phyloP scores from a whole-genome alignment of 495 filamentous ascomycete species.

The Diplogelasinospora grovesii region DNA sequence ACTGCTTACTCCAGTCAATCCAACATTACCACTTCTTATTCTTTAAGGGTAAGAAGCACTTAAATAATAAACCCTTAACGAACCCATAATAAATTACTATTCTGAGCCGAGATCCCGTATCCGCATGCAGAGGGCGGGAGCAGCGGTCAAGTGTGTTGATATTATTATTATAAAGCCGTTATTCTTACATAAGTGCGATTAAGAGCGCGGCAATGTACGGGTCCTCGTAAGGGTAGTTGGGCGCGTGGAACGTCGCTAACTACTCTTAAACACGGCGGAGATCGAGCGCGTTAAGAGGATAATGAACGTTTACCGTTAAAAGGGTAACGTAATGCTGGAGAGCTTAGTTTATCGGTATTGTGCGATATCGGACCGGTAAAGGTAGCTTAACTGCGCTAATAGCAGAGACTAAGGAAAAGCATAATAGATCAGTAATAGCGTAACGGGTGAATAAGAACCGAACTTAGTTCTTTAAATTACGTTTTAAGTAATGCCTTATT shows the following conservation, averaged over 20 bases:
- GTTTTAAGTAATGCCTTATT: no score
- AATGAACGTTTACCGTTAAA: no score
- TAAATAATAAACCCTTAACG: no score
- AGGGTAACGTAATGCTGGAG: not conserved
- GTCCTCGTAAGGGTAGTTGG: not conserved
- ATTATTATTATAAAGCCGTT: not conserved
- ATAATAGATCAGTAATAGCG: not conserved
- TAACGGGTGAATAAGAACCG: not conserved
- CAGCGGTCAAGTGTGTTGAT: not conserved
- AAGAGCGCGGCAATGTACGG: slow-evolving; percentile 1
- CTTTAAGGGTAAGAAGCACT: no score
- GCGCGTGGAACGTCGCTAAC: not conserved
- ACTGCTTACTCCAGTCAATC: no score
- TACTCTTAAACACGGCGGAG: not conserved
- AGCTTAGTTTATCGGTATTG: not conserved
- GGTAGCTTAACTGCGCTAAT: slow-evolving; percentile 1
- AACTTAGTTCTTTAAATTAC: no score
- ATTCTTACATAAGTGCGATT: not conserved
- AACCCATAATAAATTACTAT: slow-evolving; percentile 1
- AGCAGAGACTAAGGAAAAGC: not conserved
- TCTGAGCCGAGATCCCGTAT: not conserved
- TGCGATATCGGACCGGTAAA: not conserved
- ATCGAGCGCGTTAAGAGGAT: not conserved
- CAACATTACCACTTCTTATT: no score
- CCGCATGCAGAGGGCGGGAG: not conserved